These are phyloP conservation scores for Darksidea phi DNA, from an alignment of 495 filamentous ascomycete species.

Conservation along the genomic window DNA sequence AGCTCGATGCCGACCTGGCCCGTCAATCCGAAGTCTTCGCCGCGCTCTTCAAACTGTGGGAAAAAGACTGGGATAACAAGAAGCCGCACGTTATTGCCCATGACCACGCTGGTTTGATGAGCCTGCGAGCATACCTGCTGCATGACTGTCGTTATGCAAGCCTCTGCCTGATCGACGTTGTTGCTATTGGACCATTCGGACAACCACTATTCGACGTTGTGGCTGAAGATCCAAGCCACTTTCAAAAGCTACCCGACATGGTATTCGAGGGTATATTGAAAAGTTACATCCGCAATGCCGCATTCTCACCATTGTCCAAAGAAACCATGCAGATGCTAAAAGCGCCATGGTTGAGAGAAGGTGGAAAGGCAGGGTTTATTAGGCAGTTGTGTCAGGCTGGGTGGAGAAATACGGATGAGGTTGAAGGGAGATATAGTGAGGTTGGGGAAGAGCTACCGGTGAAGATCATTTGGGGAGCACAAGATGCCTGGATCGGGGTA, in stretches of 20 bases:
- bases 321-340: conserved; percentile 14
- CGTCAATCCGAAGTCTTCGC: conserved; percentile 7
- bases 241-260: conserved; percentile 9
- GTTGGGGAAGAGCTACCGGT: neutral
- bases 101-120: conserved; percentile 12
- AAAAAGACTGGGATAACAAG: neutral
- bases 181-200: conserved; percentile 9
- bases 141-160: conserved; percentile 6
- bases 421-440: conserved; percentile 1
- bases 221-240: conserved; percentile 3
- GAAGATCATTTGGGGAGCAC: conserved; percentile 10
- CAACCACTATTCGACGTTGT: conserved; percentile 7
- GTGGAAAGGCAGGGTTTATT: conserved; percentile 2
- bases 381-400: conserved; percentile 11
- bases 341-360: conserved; percentile 8
- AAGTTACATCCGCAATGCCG: conserved; percentile 6
- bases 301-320: neutral
- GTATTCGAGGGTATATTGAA: conserved; percentile 3
- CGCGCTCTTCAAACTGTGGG: conserved; percentile 8
- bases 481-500: conserved; percentile 8
- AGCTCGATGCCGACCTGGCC: conserved; percentile 4
- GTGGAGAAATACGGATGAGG: conserved; percentile 9
- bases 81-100: conserved; percentile 7
- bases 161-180: conserved; percentile 9
- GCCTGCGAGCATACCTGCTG: conserved; percentile 4